phyloP scores from a whole-genome alignment of 2,329 filamentous ascomycete species.

The Penicillium glabrum region DNA sequence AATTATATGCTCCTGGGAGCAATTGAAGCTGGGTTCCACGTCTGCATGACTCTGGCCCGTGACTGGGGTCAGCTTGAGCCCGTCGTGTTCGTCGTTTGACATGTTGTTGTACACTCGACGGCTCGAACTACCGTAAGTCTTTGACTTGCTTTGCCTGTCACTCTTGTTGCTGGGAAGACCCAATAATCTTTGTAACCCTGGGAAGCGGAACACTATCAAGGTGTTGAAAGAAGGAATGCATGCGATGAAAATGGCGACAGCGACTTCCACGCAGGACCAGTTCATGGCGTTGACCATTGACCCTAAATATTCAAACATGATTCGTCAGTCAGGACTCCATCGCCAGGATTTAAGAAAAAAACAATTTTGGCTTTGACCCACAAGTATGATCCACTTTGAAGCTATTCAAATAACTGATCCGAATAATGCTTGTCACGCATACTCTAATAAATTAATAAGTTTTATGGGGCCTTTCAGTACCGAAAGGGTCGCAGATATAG shows the following conservation, averaged over 20 bases:
- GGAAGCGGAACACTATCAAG: slow-evolving; percentile 15
- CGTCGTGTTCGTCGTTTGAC: too few relatives aligned
- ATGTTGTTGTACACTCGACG: too few relatives aligned
- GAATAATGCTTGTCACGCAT: slow-evolving; percentile 19
- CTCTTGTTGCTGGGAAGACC: slow-evolving; percentile 8
- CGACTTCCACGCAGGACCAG: slow-evolving; percentile 24
- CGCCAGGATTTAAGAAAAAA: neutral
- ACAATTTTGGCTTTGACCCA: neutral
- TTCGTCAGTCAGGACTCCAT: neutral
- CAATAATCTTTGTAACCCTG: slow-evolving; percentile 8
- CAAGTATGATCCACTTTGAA: slow-evolving; percentile 21
- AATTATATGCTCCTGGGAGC: too few relatives aligned
- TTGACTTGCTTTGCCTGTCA: too few relatives aligned
- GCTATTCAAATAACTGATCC: slow-evolving; percentile 18
- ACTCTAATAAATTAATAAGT: slow-evolving; percentile 7
- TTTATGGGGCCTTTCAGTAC: neutral
- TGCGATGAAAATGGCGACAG: slow-evolving; percentile 20
- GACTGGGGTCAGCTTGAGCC: too few relatives aligned
- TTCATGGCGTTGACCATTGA: slow-evolving; percentile 18
- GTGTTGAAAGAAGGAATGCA: slow-evolving; percentile 24
- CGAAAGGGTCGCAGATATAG: neutral
- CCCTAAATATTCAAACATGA: slow-evolving; percentile 6
- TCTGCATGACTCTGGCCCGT: too few relatives aligned
- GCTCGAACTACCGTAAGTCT: too few relatives aligned
- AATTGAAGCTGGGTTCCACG: too few relatives aligned